Evolutionary conservation across 2,329 filamentous ascomycete genomes (phyloP).

Genomic region (Sclerotinia subarctica): DNA sequence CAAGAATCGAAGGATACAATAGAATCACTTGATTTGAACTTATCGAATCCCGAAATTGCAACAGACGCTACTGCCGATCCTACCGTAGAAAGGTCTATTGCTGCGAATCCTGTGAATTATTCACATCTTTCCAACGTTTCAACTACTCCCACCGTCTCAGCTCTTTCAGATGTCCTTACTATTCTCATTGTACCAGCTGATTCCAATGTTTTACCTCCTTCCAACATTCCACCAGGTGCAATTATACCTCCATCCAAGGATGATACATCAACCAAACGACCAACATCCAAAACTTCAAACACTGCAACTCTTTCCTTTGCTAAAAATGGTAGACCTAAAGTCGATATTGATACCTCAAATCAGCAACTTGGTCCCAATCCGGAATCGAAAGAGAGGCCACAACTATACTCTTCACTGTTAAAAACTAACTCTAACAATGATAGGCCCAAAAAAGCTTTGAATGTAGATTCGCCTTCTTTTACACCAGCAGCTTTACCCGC

Average conservation of each 20-base stretch:
- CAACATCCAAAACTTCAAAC: background rate
- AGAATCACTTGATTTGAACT: too few species aligned
- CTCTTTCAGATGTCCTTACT: background rate
- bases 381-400: background rate
- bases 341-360: background rate
- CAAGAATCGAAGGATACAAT: too few species aligned
- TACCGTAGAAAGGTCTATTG: too few species aligned
- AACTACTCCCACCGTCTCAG: background rate
- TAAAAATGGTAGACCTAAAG: background rate
- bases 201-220: background rate
- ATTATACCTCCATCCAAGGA: background rate
- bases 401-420: background rate
- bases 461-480: conserved; percentile 95
- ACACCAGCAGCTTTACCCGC: conserved; percentile 61
- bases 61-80: too few species aligned
- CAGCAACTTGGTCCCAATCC: background rate
- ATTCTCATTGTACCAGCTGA: background rate
- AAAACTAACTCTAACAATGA: conserved; percentile 19
- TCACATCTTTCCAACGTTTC: background rate
- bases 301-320: background rate
- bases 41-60: too few species aligned
- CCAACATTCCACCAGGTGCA: background rate
- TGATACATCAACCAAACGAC: background rate
- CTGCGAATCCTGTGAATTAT: too few species aligned
- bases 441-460: conserved; percentile 72